Percentiles rank a stretch among this genome's conserved stretches.
These are phyloP conservation scores for Teunomyces barrocoloradensis DNA, from an alignment of 805 yeast species.

Conservation along the genomic window DNA sequence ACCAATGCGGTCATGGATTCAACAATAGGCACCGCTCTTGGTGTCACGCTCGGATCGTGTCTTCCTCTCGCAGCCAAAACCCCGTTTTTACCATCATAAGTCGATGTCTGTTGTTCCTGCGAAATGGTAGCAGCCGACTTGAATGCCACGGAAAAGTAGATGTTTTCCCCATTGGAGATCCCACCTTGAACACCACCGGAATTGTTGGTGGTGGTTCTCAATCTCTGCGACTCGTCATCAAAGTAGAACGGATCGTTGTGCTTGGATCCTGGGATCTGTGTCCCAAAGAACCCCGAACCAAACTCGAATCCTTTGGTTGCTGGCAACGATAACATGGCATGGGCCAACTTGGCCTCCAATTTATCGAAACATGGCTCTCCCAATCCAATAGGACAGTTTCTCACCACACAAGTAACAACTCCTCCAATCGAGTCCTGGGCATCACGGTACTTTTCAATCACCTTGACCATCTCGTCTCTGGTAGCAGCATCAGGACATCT, in stretches of 20 bases:
- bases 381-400: slow-evolving; percentile 92
- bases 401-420: slow-evolving; percentile 92
- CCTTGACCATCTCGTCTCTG: slow-evolving; percentile 77
- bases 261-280: slow-evolving; percentile 83
- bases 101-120: slow-evolving; percentile 84
- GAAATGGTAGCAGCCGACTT: slow-evolving; percentile 97
- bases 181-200: slow-evolving; percentile 99
- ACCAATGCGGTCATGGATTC: slow-evolving; percentile 98
- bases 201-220: slow-evolving; percentile 86
- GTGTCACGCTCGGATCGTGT: slow-evolving; percentile 98
- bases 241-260: slow-evolving; percentile 86
- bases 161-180: slow-evolving; percentile 92
- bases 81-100: slow-evolving; percentile 87
- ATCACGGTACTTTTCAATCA: slow-evolving; percentile 84
- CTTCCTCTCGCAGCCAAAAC: slow-evolving; percentile 93
- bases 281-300: slow-evolving; percentile 94
- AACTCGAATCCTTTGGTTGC: slow-evolving; percentile 98
- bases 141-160: slow-evolving; percentile 93
- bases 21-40: slow-evolving; percentile 97
- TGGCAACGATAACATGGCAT: slow-evolving; percentile 96
- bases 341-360: slow-evolving; percentile 91
- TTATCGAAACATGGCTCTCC: slow-evolving; percentile 99
- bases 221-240: slow-evolving; percentile 56
- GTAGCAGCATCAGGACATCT: slow-evolving; percentile 84
- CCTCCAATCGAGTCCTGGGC: slow-evolving; percentile 94